These are phyloP conservation scores for Botrytis fabae DNA, from an alignment of 2,329 filamentous ascomycete genomes.

Conservation along the genomic window DNA sequence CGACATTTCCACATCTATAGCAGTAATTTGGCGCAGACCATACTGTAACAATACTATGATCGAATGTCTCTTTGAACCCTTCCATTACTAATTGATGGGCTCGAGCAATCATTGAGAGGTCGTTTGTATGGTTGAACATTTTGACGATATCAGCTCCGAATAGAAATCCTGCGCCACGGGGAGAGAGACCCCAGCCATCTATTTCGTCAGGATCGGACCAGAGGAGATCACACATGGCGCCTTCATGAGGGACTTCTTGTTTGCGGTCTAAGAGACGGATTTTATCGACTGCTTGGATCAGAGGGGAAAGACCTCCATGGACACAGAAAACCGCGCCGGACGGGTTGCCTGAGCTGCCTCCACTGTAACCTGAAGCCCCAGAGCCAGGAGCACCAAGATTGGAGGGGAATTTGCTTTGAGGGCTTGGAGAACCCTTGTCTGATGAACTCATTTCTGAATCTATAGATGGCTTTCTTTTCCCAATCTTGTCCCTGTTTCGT, in stretches of 20 bases:
- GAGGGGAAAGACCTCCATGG: conserved; percentile 86
- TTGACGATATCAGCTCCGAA: conserved; percentile 97
- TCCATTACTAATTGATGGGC: conserved; percentile 99
- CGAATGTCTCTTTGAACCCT: conserved; percentile 99
- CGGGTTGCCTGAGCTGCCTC: conserved; percentile 62
- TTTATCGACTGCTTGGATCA: conserved; percentile 93
- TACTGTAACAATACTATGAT: conserved; percentile 93
- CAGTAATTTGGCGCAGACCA: conserved; percentile 98
- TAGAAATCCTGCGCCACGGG: conserved; percentile 79
- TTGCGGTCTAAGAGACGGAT: conserved; percentile 93
- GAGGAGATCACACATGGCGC: conserved; percentile 96
- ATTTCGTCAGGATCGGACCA: conserved; percentile 99
- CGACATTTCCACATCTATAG: conserved; percentile 89
- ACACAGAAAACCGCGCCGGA: conserved; percentile 91
- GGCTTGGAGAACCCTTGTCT: conserved; percentile 33
- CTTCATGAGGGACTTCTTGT: conserved; percentile 97
- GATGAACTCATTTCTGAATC: conserved; percentile 43
- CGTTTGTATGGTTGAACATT: conserved; percentile 91
- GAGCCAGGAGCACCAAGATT: conserved; percentile 76
- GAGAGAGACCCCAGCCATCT: conserved; percentile 89
- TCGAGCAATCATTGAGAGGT: conserved; percentile 85
- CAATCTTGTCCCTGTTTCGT: conserved; percentile 45
- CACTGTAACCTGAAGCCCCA: conserved; percentile 70
- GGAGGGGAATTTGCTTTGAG: conserved; percentile 44
- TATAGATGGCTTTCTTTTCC: conserved; percentile 41